Percentiles rank a stretch among this genome's conserved stretches.
These are phyloP conservation scores for Solanum habrochaites DNA, from an alignment of 257 asterid genomes.

Conservation along the genomic window DNA sequence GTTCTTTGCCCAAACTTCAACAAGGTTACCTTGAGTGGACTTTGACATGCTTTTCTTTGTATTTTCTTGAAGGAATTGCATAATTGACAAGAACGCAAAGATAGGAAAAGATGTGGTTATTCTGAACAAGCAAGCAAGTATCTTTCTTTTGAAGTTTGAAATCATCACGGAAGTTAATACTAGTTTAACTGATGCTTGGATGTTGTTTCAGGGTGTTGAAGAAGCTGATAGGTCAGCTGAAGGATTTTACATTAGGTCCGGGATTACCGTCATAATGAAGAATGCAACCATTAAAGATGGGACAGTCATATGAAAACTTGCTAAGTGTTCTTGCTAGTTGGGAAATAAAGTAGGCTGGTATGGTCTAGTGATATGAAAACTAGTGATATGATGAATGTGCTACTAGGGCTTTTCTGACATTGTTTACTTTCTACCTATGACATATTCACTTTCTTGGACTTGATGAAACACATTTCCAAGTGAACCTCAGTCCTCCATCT, in stretches of 20 bases:
- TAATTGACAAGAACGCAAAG: conserved; percentile 93
- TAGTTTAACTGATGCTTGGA: not conserved
- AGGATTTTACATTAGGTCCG: conserved; percentile 82
- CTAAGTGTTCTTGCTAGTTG: conserved; percentile 1
- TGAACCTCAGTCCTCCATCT: not conserved
- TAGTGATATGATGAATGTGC: not conserved
- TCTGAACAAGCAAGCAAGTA: conserved; percentile 73
- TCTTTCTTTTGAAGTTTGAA: not conserved
- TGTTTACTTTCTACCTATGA: not conserved
- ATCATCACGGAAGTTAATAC: not conserved
- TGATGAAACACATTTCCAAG: not conserved
- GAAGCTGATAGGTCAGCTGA: conserved; percentile 70
- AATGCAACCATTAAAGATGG: conserved; percentile 81
- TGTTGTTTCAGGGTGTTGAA: conserved; percentile 43
- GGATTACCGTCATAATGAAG: conserved; percentile 71
- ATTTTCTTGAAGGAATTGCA: conserved; percentile 51
- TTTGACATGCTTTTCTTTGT: conserved; percentile 2
- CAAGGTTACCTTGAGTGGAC: not conserved
- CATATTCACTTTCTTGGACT: not conserved
- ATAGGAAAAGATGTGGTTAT: conserved; percentile 82
- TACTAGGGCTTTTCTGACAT: not conserved
- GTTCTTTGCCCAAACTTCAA: not conserved
- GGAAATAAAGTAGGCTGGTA: not conserved
- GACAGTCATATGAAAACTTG: conserved; percentile 43
- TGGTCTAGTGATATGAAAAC: not conserved